These are phyloP conservation scores for Clavariopsis aquatica DNA, from an alignment of 495 filamentous ascomycete species.

Conservation along the genomic window DNA sequence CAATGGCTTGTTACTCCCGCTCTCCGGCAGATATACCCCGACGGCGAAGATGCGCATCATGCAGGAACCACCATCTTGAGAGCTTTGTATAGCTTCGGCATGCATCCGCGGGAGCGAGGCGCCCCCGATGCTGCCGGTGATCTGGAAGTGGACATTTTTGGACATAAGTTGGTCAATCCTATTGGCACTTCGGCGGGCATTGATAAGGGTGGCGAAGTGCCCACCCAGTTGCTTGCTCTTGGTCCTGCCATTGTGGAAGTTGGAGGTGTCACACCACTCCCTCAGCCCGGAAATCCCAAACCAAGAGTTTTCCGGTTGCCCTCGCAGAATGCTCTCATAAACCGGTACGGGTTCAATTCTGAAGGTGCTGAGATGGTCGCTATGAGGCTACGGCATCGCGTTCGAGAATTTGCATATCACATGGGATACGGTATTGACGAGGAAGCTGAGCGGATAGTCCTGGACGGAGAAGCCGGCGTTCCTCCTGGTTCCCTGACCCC, in stretches of 20 bases:
- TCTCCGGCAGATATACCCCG: constrained; percentile 69
- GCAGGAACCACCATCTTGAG: constrained; percentile 69
- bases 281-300: constrained; percentile 82
- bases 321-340: constrained; percentile 81
- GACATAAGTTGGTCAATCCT: constrained; percentile 74
- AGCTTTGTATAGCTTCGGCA: constrained; percentile 59
- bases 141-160: constrained; percentile 69
- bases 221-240: constrained; percentile 75
- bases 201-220: constrained; percentile 89
- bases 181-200: constrained; percentile 90
- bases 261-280: constrained; percentile 80
- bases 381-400: constrained; percentile 71
- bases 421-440: constrained; percentile 65
- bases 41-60: constrained; percentile 91
- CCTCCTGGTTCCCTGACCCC: constrained; percentile 72
- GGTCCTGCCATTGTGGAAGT: constrained; percentile 86
- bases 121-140: constrained; percentile 54
- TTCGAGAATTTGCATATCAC: constrained; percentile 71
- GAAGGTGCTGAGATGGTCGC: constrained; percentile 86
- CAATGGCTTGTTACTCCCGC: constrained; percentile 74
- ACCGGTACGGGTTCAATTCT: constrained; percentile 93
- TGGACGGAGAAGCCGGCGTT: constrained; percentile 67
- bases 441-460: constrained; percentile 65
- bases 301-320: constrained; percentile 86
- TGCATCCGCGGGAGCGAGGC: constrained; percentile 74